These are phyloP conservation scores for Aspergillus fumigatus DNA, from an alignment of 2,329 filamentous ascomycete genomes.

Conservation along the genomic window DNA sequence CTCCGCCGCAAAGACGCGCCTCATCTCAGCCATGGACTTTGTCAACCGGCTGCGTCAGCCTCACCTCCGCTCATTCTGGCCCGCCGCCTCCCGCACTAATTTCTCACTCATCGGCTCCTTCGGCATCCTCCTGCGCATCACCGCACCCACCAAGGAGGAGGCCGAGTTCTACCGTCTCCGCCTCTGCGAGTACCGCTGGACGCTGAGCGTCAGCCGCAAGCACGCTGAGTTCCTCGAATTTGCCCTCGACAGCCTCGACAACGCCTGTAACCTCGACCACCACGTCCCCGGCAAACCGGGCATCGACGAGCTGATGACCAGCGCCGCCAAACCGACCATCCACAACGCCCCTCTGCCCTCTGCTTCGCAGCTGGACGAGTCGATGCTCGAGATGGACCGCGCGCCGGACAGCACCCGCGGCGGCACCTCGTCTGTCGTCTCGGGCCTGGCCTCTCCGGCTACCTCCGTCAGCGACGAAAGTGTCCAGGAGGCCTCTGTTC, in stretches of 20 bases:
- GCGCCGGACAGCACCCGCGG: slow-evolving; percentile 13
- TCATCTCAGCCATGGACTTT: slow-evolving; percentile 96
- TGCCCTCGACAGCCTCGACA: slow-evolving; percentile 74
- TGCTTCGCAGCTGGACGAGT: slow-evolving; percentile 19
- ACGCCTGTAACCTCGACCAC: slow-evolving; percentile 64
- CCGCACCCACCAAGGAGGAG: slow-evolving; percentile 80
- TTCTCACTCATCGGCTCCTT: slow-evolving; percentile 95
- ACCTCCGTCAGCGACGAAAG: slow-evolving; percentile 33
- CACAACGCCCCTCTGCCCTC: slow-evolving; percentile 15
- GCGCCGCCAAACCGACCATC: slow-evolving; percentile 21
- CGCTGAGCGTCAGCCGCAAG: slow-evolving; percentile 77
- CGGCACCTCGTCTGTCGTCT: slow-evolving; percentile 33
- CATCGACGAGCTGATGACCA: slow-evolving; percentile 44
- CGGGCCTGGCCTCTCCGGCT: slow-evolving; percentile 34
- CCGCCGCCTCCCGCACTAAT: slow-evolving; percentile 53
- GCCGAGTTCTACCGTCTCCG: slow-evolving; percentile 86
- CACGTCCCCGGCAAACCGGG: slow-evolving; percentile 67
- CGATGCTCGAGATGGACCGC: slow-evolving; percentile 21
- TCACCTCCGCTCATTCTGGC: slow-evolving; percentile 87
- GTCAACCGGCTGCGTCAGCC: slow-evolving; percentile 84
- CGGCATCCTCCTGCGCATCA: slow-evolving; percentile 83
- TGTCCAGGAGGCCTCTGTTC: slow-evolving; percentile 19
- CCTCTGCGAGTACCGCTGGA: slow-evolving; percentile 90
- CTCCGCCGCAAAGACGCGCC: slow-evolving; percentile 84
- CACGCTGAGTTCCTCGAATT: slow-evolving; percentile 55